Conservation (phyloP, 1,139 yeast species). For the Saccharomyces hybrid region DNA sequence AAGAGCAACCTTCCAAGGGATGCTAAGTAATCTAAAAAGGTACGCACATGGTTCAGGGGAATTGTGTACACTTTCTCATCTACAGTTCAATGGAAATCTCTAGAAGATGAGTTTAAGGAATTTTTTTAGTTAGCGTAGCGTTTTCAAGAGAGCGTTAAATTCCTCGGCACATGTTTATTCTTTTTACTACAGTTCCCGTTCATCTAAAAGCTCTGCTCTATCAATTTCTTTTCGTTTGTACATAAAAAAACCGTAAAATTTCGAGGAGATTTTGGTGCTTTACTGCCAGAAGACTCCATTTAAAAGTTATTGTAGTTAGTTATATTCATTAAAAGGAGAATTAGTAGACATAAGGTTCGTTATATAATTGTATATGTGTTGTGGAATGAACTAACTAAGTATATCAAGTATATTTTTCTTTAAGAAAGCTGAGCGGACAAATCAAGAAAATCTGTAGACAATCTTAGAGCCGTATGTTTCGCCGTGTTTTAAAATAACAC, state of each 20-base stretch:
- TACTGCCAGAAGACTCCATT: neutral
- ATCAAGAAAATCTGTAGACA: conserved; percentile 31
- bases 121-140: neutral
- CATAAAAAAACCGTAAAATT: neutral
- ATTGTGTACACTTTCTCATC: neutral
- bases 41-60: neutral
- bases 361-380: neutral
- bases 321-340: neutral
- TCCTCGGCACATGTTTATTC: neutral
- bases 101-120: neutral
- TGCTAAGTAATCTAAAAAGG: neutral
- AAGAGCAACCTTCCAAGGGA: neutral
- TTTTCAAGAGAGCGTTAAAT: neutral
- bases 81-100: neutral
- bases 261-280: neutral
- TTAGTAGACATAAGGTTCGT: neutral
- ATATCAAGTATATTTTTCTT: neutral
- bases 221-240: neutral
- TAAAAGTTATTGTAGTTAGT: neutral
- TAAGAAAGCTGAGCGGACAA: neutral
- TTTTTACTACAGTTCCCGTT: neutral
- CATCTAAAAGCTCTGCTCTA: neutral
- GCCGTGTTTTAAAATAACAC: conserved; percentile 48
- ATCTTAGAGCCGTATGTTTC: conserved; percentile 49
- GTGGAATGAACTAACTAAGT: neutral